Conservation (phyloP, 1,284 basidiomycete species). For the Puccinia horiana region DNA sequence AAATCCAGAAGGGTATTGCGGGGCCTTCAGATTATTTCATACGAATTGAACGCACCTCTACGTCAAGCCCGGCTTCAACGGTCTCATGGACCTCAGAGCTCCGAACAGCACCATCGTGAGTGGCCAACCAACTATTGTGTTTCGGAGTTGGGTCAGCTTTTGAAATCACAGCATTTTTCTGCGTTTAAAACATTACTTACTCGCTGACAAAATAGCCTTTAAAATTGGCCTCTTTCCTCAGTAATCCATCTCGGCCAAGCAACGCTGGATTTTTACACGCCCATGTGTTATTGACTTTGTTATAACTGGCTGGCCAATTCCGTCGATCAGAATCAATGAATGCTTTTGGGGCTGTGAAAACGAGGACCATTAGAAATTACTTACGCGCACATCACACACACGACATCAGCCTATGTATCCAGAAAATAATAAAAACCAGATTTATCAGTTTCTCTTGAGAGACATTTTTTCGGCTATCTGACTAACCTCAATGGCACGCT, state of each 20-base stretch:
- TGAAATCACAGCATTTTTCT: not conserved
- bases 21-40: not conserved
- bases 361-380: not conserved
- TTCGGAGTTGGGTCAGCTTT: not conserved
- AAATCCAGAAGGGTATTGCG: not conserved
- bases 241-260: conserved; percentile 53
- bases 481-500: conserved; percentile 12
- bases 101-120: conserved; percentile 1
- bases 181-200: conserved; percentile 44
- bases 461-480: not conserved
- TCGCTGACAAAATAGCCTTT: conserved; percentile 56
- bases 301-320: conserved; percentile 51
- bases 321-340: not conserved
- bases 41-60: conserved; percentile 5
- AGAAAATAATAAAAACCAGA: not conserved
- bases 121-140: conserved; percentile 15
- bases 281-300: conserved; percentile 54
- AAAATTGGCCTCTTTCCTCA: conserved; percentile 57
- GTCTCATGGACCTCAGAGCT: conserved; percentile 10
- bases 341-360: not conserved
- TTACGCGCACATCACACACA: conserved; percentile 39
- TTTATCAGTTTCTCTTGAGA: not conserved
- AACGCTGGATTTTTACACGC: conserved; percentile 55
- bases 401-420: conserved; percentile 12
- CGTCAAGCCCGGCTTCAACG: conserved; percentile 18